Conservation (phyloP, 176 grass and related monocot species). For the Avena eriantha region DNA sequence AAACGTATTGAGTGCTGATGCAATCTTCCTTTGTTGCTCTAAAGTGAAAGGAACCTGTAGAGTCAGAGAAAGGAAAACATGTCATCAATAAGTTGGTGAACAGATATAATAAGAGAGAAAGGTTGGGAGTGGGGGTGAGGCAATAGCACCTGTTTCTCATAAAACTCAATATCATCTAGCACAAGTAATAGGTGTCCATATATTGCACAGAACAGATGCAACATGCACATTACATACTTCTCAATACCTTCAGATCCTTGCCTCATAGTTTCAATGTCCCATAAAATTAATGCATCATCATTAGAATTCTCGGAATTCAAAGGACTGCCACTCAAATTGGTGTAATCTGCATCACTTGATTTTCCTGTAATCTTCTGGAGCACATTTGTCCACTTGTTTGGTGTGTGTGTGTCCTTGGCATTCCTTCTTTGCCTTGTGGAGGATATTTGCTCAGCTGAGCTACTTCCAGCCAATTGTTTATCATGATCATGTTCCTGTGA, state of each 20-base stretch:
- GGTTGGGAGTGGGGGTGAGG: background rate
- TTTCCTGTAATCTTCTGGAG: conserved; percentile 88
- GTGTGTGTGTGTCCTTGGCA: conserved; percentile 69
- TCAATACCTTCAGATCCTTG: conserved; percentile 66
- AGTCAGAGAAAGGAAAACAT: conserved; percentile 30
- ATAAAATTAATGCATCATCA: conserved; percentile 63
- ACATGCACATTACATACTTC: conserved; percentile 57
- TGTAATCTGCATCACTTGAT: conserved; percentile 56
- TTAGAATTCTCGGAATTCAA: conserved; percentile 46
- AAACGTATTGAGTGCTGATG: conserved; percentile 88
- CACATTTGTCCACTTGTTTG: conserved; percentile 89
- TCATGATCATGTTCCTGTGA: conserved; percentile 50
- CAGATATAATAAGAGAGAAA: conserved; percentile 6
- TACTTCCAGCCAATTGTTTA: conserved; percentile 49
- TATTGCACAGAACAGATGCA: conserved; percentile 91
- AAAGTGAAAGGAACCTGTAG: conserved; percentile 83
- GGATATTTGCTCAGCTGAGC: conserved; percentile 53
- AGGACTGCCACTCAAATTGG: conserved; percentile 49
- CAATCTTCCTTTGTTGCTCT: conserved; percentile 80
- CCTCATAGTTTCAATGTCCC: conserved; percentile 89
- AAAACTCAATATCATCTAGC: conserved; percentile 97
- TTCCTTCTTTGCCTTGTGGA: conserved; percentile 69
- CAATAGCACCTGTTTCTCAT: conserved; percentile 83
- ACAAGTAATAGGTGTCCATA: conserved; percentile 93
- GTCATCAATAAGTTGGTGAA: background rate